A percentile compares a stretch with the other conserved stretches of the same genome.
These are phyloP conservation scores for Monosporascus sp. DNA, from an alignment of 2,329 filamentous ascomycete genomes.

Conservation along the genomic window DNA sequence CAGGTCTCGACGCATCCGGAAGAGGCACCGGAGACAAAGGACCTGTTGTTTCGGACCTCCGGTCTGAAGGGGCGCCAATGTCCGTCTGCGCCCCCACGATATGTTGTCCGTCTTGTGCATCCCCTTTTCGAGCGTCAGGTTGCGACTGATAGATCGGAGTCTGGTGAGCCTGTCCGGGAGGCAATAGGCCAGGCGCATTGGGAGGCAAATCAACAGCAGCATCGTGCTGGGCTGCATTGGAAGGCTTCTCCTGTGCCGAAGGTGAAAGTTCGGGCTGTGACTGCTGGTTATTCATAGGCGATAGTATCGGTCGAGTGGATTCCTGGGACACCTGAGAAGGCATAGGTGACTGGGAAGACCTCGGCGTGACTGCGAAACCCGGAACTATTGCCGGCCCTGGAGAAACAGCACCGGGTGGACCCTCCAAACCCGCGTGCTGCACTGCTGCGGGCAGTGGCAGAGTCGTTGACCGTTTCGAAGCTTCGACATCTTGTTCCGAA, in stretches of 20 bases:
- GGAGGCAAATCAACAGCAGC: constrained; percentile 1
- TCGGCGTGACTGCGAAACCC: background rate
- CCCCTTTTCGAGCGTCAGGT: background rate
- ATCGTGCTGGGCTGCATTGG: constrained; percentile 2
- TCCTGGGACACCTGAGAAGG: constrained; percentile 1
- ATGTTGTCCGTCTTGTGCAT: constrained; percentile 2
- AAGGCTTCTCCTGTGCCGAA: background rate
- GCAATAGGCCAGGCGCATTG: constrained; percentile 1
- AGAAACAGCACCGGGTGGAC: background rate
- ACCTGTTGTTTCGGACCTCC: constrained; percentile 12
- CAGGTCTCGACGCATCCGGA: constrained; percentile 29
- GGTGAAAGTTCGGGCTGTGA: constrained; percentile 1
- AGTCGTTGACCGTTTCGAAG: background rate
- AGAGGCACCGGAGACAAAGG: constrained; percentile 29
- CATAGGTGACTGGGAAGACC: constrained; percentile 5
- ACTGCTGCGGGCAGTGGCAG: background rate
- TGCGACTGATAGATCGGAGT: constrained; percentile 2
- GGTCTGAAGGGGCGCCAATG: constrained; percentile 6
- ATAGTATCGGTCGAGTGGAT: constrained; percentile 3
- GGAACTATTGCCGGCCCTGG: background rate
- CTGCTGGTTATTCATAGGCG: constrained; percentile 5
- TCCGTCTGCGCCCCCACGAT: constrained; percentile 7
- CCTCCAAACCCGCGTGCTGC: background rate
- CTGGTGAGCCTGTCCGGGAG: constrained; percentile 1
- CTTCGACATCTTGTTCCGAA: background rate